Conservation (phyloP, 192 early-diverging fungal genomes). For the Backusella circina region DNA sequence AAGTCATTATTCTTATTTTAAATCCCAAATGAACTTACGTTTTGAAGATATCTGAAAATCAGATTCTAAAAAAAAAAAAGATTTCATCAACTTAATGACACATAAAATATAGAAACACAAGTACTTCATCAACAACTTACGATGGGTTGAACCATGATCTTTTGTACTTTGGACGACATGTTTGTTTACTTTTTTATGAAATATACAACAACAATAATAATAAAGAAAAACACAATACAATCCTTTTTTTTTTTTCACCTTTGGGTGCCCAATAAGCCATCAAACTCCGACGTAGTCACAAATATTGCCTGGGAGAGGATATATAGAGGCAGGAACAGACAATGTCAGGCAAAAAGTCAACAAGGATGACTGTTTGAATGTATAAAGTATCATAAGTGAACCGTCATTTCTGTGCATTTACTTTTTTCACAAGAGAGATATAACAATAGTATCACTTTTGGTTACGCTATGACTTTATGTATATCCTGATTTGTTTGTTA, state of each 20-base stretch:
- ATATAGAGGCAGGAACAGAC: too few relatives aligned
- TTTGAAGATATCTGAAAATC: constrained; percentile 95
- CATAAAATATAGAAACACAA: background rate
- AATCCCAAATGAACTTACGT: constrained; percentile 47
- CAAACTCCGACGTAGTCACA: background rate
- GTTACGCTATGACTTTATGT: too few relatives aligned
- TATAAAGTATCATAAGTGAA: too few relatives aligned
- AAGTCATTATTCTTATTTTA: background rate
- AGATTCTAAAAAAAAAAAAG: constrained; percentile 61
- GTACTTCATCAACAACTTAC: constrained; percentile 33
- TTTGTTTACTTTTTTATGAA: constrained; percentile 3
- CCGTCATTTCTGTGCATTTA: too few relatives aligned
- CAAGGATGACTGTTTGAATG: too few relatives aligned
- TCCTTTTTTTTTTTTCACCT: background rate
- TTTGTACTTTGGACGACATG: constrained; percentile 74
- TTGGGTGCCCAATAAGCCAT: background rate
- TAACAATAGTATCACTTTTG: too few relatives aligned
- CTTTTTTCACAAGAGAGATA: too few relatives aligned
- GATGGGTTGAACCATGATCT: constrained; percentile 86
- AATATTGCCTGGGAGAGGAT: too few relatives aligned
- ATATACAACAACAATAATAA: background rate
- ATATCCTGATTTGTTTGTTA: too few relatives aligned
- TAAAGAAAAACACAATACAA: background rate
- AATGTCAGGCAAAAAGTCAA: too few relatives aligned
- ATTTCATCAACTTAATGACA: background rate